Base-by-base conservation (phyloP, 139 green algal genomes). In the Volvox reticuliferus region DNA sequence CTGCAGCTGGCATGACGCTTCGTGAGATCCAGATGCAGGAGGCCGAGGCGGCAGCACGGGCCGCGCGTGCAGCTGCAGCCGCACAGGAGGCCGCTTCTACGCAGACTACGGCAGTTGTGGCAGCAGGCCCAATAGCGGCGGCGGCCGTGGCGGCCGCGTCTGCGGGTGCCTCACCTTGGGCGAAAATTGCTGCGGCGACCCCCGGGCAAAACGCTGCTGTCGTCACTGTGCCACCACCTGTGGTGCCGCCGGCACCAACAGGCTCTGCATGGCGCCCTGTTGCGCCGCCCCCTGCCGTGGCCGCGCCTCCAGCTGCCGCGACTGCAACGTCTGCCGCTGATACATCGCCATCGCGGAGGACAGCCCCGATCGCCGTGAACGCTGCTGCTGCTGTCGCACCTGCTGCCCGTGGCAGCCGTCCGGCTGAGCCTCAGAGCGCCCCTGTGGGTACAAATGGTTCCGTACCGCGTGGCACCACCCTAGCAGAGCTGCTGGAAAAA, bases 11-110 rank as follows among this genome's bases (percentile, higher is more conserved):
- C 44, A 96, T 96, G 91, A 96, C 94, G 19, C 94, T 98, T 50
- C 55, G 91, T 0, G 95, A 98, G 67, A 98, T 98, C 80, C 94
- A 98, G 89, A 87, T 94, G 88, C 96, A 98, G 92, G 97, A 98
- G 92, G 96, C 94, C 26, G 89, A 81, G 44, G 80, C 84, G 1
- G 94, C 94, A 5, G 94, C 92, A 28, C 85, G 79, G 20, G 91
- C 90, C 16, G 92, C 88, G 1, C 32, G 65, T 0, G 76, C 61
- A 0, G 76, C 76, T 0, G 89, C 90, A 28, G 89, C 88, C 0
- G 93, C 89, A n/a, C 82, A 80, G 78, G 73, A 79, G 80, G 93
- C 91, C 14, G 91, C 88, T 0, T 80, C 79, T 0, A 71, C 61
- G 0, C 44, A 78, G 30, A 32, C 13, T 30, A 37, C 93, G 28